These are phyloP conservation scores for Tulasnella sp. DNA, from an alignment of 768 basidiomycete genomes.

Conservation along the genomic window DNA sequence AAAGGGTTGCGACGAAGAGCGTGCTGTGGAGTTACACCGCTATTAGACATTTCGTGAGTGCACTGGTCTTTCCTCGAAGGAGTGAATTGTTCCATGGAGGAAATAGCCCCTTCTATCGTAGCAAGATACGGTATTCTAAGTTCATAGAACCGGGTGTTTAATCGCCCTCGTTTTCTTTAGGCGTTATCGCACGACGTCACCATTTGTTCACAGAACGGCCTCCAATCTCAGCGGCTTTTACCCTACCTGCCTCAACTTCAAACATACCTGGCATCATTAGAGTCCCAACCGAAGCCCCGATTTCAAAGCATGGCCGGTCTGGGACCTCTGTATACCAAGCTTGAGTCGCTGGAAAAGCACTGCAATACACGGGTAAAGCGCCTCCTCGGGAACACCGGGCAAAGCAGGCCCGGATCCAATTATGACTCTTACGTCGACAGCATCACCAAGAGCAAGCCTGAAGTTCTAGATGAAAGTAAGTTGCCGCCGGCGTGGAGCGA, in stretches of 20 bases:
- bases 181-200: constrained; percentile 66
- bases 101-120: background rate
- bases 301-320: constrained; percentile 67
- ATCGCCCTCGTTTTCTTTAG: constrained; percentile 36
- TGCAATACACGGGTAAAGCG: constrained; percentile 13
- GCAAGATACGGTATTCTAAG: background rate
- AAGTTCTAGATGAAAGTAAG: constrained; percentile 15
- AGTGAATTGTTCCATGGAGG: background rate
- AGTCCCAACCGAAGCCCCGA: constrained; percentile 51
- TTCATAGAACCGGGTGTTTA: background rate
- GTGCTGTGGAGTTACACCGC: constrained; percentile 78
- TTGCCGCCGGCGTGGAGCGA: constrained; percentile 47
- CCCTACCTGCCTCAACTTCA: constrained; percentile 58
- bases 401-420: background rate
- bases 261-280: constrained; percentile 57
- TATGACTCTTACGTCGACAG: constrained; percentile 13
- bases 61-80: background rate
- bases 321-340: constrained; percentile 54
- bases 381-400: constrained; percentile 5
- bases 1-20: constrained; percentile 73
- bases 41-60: constrained; percentile 64
- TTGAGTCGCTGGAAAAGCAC: constrained; percentile 46
- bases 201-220: constrained; percentile 59
- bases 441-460: constrained; percentile 15
- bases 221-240: constrained; percentile 62